Percentiles rank a stretch among this genome's conserved stretches.
Evolutionary conservation across 192 early-diverging fungal species (phyloP).

Genomic region (Endogone sp.): DNA sequence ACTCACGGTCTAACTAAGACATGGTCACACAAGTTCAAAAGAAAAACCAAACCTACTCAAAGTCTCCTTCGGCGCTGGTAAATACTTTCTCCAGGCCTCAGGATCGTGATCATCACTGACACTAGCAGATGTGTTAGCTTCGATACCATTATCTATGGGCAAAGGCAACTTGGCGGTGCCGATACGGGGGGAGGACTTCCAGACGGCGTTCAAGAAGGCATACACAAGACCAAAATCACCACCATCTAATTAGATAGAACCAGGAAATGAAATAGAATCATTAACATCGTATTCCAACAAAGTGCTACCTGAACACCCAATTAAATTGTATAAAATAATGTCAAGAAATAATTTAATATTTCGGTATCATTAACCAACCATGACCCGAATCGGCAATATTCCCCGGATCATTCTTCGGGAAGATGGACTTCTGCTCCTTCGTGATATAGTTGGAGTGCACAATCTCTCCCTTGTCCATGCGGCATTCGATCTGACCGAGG

Average conservation of each 20-base stretch:
- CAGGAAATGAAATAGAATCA: too few species aligned
- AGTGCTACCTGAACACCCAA: too few species aligned
- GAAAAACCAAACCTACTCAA: constrained; percentile 12
- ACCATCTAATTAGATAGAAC: not conserved
- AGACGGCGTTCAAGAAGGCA: constrained; percentile 5
- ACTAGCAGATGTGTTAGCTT: too few species aligned
- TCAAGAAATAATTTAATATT: too few species aligned
- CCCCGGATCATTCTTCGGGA: not conserved
- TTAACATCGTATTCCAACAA: too few species aligned
- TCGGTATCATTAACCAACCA: not conserved
- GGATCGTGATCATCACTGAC: not conserved
- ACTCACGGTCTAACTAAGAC: too few species aligned
- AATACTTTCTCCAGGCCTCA: not conserved
- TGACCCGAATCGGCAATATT: not conserved
- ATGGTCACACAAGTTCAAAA: too few species aligned
- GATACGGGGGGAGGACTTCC: too few species aligned
- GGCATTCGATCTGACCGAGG: constrained; percentile 7
- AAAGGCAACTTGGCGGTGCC: too few species aligned
- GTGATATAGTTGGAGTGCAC: constrained; percentile 12
- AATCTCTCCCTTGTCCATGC: not conserved
- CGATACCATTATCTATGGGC: too few species aligned
- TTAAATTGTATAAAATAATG: too few species aligned
- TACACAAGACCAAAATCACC: constrained; percentile 15
- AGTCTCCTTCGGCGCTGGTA: constrained; percentile 5
- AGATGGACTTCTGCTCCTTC: constrained; percentile 1